Evolutionary conservation across 805 yeast genomes (phyloP), one percentile per base, ranked within the genome.

Genomic region (Ogataea pini): DNA sequence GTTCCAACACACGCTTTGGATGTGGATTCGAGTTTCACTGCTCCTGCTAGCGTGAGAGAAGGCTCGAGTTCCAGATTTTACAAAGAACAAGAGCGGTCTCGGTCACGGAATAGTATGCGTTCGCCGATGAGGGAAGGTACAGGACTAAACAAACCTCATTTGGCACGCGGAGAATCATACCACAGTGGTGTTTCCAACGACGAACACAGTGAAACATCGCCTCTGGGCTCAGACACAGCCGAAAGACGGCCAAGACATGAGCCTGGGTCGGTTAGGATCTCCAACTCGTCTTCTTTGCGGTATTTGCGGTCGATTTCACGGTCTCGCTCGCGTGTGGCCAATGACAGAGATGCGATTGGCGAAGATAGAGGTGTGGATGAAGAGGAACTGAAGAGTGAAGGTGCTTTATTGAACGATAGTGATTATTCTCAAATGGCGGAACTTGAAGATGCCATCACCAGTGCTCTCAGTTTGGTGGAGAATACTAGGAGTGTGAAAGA

Each of bases 131-230:
- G 63, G 34, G 65, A 59, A 32, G 60, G 60, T 10, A 62, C 51
- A 57, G 79, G 67, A 53, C 37, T 47, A 40, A 44, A 44, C 29
- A 50, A 71, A 62, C 89, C 90, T 1, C 88, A 85, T 65, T 71
- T 86, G 58, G 91, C 92, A 2, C 73, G 86, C 51, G 94, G 92
- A 31, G 91, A 85, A 54, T 82, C 90, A 1, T 85, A 85, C 61
- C 86, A 83, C 57, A 77, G 78, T 57, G 79, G 82, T 9, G 71
- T 74, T 42, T 65, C 66, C 13, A 77, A 74, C 40, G 73, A 74
- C 42, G 79, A 61, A 22, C 61, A 46, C 48, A 29, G 22, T 31
- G 28, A 40, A 14, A 69, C 62, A 58, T 76, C 62, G 53, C 73
- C 62, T 52, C 72, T 47, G 62, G 37, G 37, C 7, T 29, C 52